phyloP scores from a whole-genome alignment of 2,329 filamentous ascomycete genomes.

The Fragosphaeria purpurea region DNA sequence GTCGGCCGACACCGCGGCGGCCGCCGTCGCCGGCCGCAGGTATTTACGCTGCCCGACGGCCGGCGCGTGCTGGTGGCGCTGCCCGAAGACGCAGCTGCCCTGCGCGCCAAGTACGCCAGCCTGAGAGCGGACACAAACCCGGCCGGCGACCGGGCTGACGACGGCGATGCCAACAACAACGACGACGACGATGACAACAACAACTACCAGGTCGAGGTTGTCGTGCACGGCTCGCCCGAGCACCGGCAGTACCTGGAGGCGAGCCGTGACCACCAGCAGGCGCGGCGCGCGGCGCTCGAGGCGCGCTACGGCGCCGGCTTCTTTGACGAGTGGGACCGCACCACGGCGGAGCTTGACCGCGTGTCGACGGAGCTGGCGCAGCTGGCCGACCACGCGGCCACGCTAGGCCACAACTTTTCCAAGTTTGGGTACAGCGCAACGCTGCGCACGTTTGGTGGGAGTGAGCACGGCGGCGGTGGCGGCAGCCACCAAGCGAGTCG shows the following conservation, averaged over 20 bases:
- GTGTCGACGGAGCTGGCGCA: slow-evolving; percentile 44
- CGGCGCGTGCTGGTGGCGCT: slow-evolving; percentile 45
- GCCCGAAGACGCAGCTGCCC: slow-evolving; percentile 42
- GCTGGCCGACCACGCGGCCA: slow-evolving; percentile 35
- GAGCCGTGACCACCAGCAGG: slow-evolving; percentile 43
- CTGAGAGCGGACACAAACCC: too few species aligned
- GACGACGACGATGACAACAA: slow-evolving; percentile 1
- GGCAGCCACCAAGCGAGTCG: background rate
- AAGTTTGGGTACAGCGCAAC: slow-evolving; percentile 54
- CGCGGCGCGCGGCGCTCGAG: slow-evolving; percentile 34
- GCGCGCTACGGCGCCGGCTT: slow-evolving; percentile 38
- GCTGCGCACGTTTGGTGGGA: slow-evolving; percentile 33
- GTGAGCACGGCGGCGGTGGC: slow-evolving; percentile 23
- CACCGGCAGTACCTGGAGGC: slow-evolving; percentile 36
- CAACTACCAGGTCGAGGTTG: slow-evolving; percentile 39
- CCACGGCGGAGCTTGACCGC: slow-evolving; percentile 41
- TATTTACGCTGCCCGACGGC: slow-evolving; percentile 46
- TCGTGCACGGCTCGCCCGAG: slow-evolving; percentile 45
- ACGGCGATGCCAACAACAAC: slow-evolving; percentile 16
- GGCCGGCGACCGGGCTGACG: slow-evolving; percentile 16
- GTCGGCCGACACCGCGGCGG: background rate
- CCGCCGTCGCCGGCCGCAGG: slow-evolving; percentile 31
- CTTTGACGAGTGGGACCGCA: slow-evolving; percentile 44
- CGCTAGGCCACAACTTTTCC: slow-evolving; percentile 50
- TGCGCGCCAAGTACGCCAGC: slow-evolving; percentile 33